Evolutionary conservation across 495 filamentous ascomycete genomes (phyloP), one percentile per base, ranked within the genome.

Genomic region (Neurospora sp.): DNA sequence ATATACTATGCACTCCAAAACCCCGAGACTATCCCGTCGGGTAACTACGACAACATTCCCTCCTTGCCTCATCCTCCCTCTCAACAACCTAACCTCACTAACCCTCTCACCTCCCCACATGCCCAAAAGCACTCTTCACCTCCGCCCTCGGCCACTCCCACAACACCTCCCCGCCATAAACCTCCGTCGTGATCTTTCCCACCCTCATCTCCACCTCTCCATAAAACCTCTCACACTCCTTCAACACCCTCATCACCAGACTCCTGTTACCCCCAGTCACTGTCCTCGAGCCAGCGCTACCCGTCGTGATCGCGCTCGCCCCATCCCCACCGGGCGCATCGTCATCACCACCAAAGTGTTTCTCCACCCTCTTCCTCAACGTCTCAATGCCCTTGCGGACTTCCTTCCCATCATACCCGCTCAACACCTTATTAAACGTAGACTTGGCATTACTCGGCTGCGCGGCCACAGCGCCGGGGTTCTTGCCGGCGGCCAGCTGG

Each of bases 331-430:
- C 60, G 44, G 42, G 35, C n/a, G 37, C 27, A 75, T 95, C 93
- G 75, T 95, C 93, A 5, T 90, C 93, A 60, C 96, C 93, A 31
- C 92, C 93, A 82, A 98, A 98, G 81, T 98, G 95, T 82, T 98
- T 98, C 82, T 98, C 94, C 5, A 98, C 92, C 39, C 95, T 87
- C 83, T 96, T 96, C 80, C 90, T 89, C 39, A 98, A 85, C 74
- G 92, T 87, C 74, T 97, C 94, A 72, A 97, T 90, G 7, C 95
- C 95, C 73, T 92, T 91, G 46, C 90, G 86, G 49, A 98, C 86
- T 80, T 97, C 95, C 82, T 93, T 93, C 18, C 83, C 84, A 77
- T 98, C 95, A 77, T 97, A 92, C 18, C 86, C 84, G 9, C 91
- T 86, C 27, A 98, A 85, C 7, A 96, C 82, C 81, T 97, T 98